Evolutionary conservation across 2,329 filamentous ascomycete genomes (phyloP), one percentile per base, ranked within the genome.

Genomic region (Colletotrichum abscissum): DNA sequence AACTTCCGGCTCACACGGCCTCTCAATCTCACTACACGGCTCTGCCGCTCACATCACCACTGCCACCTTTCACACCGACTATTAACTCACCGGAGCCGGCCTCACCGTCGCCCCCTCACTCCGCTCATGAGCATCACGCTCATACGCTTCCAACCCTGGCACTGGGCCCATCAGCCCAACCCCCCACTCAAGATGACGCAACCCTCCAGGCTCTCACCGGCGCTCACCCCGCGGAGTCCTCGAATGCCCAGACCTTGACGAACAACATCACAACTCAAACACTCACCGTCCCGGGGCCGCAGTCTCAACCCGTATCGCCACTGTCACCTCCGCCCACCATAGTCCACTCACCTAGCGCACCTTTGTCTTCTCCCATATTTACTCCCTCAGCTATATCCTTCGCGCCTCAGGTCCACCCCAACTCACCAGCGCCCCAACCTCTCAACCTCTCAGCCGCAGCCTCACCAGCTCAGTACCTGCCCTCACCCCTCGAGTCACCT

Each of bases 381-480:
- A 64, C 58, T 14, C 71, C 71, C 2, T 73, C 71, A 30, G 71
- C 71, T 35, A 73, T 73, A 22, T 73, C 71, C 7, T 73, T 73
- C 58, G 71, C 71, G n/a, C 71, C 71, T 56, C 71, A 73, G 54
- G 28, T 73, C 24, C 71, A 73, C 49, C 71, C 71, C 4, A 70
- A 73, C 28, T 73, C 71, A 12, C 71, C 71, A 2, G 57, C 63
- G 5, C 67, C 71, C n/a, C 71, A 73, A 6, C 56, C 71, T 26
- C 71, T 73, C 42, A 73, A 73, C 62, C 46, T 73, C 24, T 73
- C 67, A 0, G 67, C 67, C 8, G 71, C 67, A 19, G 46, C 67
- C 22, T 73, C 71, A 6, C 67, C 71, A 2, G 60, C 67, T 5
- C 71, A 70, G 35, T 66, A 73, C n/a, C 8, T 65, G 11, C 55